A percentile compares a stretch with the other conserved stretches of the same genome.
Evolutionary conservation across 306 rosid species (phyloP).

Genomic region (Sicyos baderoa): DNA sequence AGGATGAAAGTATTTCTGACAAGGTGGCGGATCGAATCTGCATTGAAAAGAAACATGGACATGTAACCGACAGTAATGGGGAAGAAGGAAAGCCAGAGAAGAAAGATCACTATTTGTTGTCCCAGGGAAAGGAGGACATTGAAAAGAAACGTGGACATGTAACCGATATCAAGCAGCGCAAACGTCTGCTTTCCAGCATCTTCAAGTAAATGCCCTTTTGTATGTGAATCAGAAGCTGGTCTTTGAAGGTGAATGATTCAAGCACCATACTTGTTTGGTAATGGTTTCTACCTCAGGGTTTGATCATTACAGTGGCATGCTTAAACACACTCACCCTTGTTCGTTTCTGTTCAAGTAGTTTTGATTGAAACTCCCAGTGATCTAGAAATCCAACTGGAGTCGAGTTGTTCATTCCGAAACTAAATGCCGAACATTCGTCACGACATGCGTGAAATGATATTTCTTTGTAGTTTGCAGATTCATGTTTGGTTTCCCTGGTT

Average conservation of each 20-base stretch:
- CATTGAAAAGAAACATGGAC: slow-evolving; percentile 20
- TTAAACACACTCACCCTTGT: background rate
- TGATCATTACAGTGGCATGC: background rate
- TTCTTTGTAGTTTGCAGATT: background rate
- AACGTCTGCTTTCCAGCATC: slow-evolving; percentile 39
- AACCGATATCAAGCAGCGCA: background rate
- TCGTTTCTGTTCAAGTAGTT: background rate
- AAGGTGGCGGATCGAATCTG: slow-evolving; percentile 14
- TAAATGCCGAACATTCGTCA: background rate
- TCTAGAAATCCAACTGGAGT: slow-evolving; percentile 6
- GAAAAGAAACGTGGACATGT: background rate
- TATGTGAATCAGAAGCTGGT: background rate
- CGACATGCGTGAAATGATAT: background rate
- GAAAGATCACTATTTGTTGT: slow-evolving; percentile 10
- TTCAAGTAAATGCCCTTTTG: slow-evolving; percentile 27
- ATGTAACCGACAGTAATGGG: slow-evolving; percentile 17
- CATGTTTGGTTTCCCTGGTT: slow-evolving; percentile 5
- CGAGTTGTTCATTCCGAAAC: background rate
- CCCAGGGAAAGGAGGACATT: slow-evolving; percentile 23
- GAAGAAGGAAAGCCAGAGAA: slow-evolving; percentile 12
- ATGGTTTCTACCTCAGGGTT: background rate
- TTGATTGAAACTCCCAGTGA: background rate
- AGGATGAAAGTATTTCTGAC: slow-evolving; percentile 18
- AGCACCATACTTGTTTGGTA: background rate
- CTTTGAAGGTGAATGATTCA: slow-evolving; percentile 1